Evolutionary conservation across 1,284 basidiomycete species (phyloP), one percentile per base, ranked within the genome.

Genomic region (Cerioporus squamosus): DNA sequence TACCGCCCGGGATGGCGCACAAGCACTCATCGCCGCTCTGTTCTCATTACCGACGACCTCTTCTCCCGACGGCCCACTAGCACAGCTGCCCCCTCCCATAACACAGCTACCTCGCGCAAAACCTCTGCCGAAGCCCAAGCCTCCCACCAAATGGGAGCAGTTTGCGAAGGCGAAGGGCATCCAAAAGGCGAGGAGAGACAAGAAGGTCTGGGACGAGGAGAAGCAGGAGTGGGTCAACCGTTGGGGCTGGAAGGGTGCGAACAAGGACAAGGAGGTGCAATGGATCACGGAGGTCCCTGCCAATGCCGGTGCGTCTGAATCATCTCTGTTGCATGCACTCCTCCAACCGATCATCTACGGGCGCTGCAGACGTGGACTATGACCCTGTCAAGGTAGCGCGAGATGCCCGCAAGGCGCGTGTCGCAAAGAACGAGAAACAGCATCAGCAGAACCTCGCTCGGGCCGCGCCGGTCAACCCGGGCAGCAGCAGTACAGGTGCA

Each of bases 161-260:
- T 99, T 98, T 70, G 97, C 97, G 15, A 88, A 89, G 56, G 89
- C 92, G 44, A 98, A 98, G 79, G 97, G 97, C 31, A 99, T 99
- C 69, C 85, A 87, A 66, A 86, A 95, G 68, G 88, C 81, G 71
- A 86, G 81, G 64, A 86, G 85, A 58, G 94, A 98, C 43, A 91
- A 85, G 78, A 88, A 90, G 71, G 85, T 90, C 8, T 99, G 93
- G 89, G 96, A 99, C 75, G 97, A 98, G 67, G 95, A 96, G 73
- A 86, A 83, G 67, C 92, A 97, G 75, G 93, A 93, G 42, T 99
- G 94, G 93, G 93, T 97, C 14, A 84, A 90, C 54, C 81, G 93
- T 52, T 99, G 97, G 97, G 97, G 97, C 1, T 86, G 85, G 71
- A 87, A 87, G 61, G 95, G 93, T 24, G 94, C 94, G 79, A 98